Percentiles rank a stretch among this genome's conserved stretches.
phyloP scores from a whole-genome alignment of 1,284 basidiomycete species.

The Fomes fomentarius region DNA sequence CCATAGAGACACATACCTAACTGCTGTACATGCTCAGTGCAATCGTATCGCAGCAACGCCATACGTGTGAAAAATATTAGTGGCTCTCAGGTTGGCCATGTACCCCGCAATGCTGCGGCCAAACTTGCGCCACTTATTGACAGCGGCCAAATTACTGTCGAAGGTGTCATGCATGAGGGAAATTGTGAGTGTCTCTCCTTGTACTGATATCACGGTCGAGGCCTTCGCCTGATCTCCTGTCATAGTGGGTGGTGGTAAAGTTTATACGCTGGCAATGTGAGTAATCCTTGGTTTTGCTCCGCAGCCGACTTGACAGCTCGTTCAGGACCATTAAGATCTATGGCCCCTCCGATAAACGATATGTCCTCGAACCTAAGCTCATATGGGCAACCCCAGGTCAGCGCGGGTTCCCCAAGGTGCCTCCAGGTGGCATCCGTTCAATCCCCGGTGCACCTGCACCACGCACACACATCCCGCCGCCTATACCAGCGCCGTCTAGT shows the following conservation, averaged over 20 bases:
- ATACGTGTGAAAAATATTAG: conserved; percentile 82
- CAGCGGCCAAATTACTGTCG: conserved; percentile 59
- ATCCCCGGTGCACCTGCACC: conserved; percentile 27
- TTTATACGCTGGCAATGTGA: too few species aligned
- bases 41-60: conserved; percentile 54
- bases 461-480: conserved; percentile 8
- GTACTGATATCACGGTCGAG: conserved; percentile 37
- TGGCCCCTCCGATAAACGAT: conserved; percentile 60
- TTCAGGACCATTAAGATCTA: conserved; percentile 74
- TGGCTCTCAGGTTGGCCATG: conserved; percentile 76
- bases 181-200: conserved; percentile 53
- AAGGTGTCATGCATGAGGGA: conserved; percentile 77
- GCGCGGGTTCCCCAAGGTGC: conserved; percentile 49
- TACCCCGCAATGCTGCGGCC: conserved; percentile 63
- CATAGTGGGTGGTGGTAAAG: too few species aligned
- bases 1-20: conserved; percentile 16
- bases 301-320: too few species aligned
- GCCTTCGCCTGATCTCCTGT: conserved; percentile 57
- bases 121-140: conserved; percentile 78
- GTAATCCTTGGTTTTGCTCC: too few species aligned
- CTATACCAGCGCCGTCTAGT: conserved; percentile 2
- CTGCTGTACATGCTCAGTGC: background rate
- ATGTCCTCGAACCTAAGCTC: conserved; percentile 65
- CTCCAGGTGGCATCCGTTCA: conserved; percentile 26
- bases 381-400: conserved; percentile 76